A percentile compares a stretch with the other conserved stretches of the same genome.
Evolutionary conservation across 805 yeast species (phyloP).

Genomic region (Kurtzmaniella cleridarum): DNA sequence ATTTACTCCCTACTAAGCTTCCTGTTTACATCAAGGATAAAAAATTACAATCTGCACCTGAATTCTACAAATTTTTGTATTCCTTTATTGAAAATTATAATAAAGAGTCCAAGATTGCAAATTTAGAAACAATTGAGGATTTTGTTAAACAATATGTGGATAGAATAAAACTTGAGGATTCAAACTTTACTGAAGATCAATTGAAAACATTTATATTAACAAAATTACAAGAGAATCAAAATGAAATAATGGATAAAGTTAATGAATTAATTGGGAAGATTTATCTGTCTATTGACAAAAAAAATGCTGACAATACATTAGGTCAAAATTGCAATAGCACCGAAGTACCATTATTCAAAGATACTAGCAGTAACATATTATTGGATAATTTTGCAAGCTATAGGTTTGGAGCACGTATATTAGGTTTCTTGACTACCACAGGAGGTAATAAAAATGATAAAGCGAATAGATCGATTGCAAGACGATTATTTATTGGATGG

Average conservation of each 20-base stretch:
- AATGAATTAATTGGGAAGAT: constrained; percentile 22
- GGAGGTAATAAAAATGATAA: constrained; percentile 8
- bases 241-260: constrained; percentile 16
- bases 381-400: constrained; percentile 33
- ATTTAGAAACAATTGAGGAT: constrained; percentile 2
- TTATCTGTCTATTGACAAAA: constrained; percentile 1
- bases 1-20: constrained; percentile 22
- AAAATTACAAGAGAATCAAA: constrained; percentile 18
- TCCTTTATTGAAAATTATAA: constrained; percentile 25
- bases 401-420: constrained; percentile 30
- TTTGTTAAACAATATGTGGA: not conserved
- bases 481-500: constrained; percentile 36
- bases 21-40: constrained; percentile 28
- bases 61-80: constrained; percentile 30
- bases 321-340: constrained; percentile 2
- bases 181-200: constrained; percentile 14
- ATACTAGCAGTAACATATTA: constrained; percentile 17
- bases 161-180: constrained; percentile 21
- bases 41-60: constrained; percentile 34
- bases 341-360: constrained; percentile 4
- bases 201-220: constrained; percentile 18
- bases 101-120: constrained; percentile 4
- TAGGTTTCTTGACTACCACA: constrained; percentile 31
- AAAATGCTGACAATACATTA: constrained; percentile 6
- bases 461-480: constrained; percentile 12